Percentiles rank a stretch among this genome's conserved stretches.
These are phyloP conservation scores for Oryza brachyantha DNA, from an alignment of 176 grass and related monocot genomes.

Conservation along the genomic window DNA sequence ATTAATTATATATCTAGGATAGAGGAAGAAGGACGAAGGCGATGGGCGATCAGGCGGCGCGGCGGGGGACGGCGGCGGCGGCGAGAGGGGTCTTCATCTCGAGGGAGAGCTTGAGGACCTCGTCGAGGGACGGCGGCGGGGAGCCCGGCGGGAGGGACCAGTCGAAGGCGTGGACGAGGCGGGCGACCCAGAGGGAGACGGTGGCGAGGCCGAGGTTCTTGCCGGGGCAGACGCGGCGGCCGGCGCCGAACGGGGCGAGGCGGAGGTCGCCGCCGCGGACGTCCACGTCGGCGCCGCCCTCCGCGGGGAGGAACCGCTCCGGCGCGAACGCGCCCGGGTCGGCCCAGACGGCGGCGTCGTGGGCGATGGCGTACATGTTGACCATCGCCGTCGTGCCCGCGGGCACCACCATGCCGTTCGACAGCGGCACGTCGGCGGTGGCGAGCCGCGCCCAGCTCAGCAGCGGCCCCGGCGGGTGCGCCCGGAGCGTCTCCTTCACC, in stretches of 20 bases:
- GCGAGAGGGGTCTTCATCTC: conserved; percentile 76
- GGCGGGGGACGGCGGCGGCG: conserved; percentile 38
- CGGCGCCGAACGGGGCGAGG: conserved; percentile 76
- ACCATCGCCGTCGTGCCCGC: conserved; percentile 76
- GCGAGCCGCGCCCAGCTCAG: conserved; percentile 84
- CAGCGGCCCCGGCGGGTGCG: conserved; percentile 66
- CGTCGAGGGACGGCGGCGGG: conserved; percentile 41
- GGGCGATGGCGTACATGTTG: conserved; percentile 90
- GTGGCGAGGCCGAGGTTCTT: conserved; percentile 79
- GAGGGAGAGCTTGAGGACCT: conserved; percentile 83
- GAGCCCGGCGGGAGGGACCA: conserved; percentile 36
- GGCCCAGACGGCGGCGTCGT: conserved; percentile 58
- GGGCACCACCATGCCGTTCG: conserved; percentile 77
- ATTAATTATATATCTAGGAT: no score
- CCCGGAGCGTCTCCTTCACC: conserved; percentile 67
- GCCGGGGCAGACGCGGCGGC: conserved; percentile 75
- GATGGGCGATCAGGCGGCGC: not conserved
- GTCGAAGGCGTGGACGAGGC: conserved; percentile 56
- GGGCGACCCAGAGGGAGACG: conserved; percentile 63
- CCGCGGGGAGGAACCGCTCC: conserved; percentile 42
- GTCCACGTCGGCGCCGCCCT: conserved; percentile 74
- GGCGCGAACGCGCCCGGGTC: conserved; percentile 45
- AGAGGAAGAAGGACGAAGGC: not conserved
- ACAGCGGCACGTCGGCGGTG: conserved; percentile 57
- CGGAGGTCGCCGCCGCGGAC: conserved; percentile 70